Evolutionary conservation across 2,329 filamentous ascomycete genomes (phyloP).

Genomic region (Arachnomyces sp.): DNA sequence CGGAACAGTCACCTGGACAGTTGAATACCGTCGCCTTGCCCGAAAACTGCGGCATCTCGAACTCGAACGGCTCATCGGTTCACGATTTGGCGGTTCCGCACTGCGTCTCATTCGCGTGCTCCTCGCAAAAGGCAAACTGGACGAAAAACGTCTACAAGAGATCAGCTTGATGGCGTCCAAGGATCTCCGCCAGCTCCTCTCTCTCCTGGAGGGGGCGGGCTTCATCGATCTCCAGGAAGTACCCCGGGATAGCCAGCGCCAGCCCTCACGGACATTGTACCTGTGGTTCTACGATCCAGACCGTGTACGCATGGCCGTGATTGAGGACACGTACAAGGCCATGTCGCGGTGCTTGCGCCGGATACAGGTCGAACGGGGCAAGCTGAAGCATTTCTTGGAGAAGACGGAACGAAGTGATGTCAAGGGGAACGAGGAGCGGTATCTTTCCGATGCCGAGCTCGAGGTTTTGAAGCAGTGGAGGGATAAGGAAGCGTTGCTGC

Average conservation of each 20-base stretch:
- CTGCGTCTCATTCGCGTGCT: conserved; percentile 80
- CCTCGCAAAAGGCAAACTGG: conserved; percentile 79
- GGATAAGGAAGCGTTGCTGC: conserved; percentile 58
- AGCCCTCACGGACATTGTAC: conserved; percentile 76
- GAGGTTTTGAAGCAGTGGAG: conserved; percentile 57
- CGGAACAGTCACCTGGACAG: conserved; percentile 66
- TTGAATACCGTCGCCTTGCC: conserved; percentile 70
- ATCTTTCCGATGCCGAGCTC: conserved; percentile 66
- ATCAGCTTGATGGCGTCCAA: conserved; percentile 76
- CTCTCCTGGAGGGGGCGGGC: conserved; percentile 75
- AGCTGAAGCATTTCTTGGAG: conserved; percentile 62
- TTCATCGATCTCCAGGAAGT: conserved; percentile 91
- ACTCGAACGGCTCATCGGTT: conserved; percentile 71
- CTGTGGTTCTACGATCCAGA: conserved; percentile 85
- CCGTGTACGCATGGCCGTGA: conserved; percentile 58
- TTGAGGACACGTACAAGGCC: conserved; percentile 79
- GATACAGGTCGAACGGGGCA: conserved; percentile 64
- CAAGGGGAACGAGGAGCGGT: conserved; percentile 71
- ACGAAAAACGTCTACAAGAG: conserved; percentile 79
- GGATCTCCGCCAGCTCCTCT: conserved; percentile 76
- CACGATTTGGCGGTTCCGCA: conserved; percentile 66
- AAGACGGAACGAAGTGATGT: conserved; percentile 83
- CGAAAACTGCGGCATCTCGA: conserved; percentile 65
- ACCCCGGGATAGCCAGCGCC: conserved; percentile 73
- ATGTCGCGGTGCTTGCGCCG: conserved; percentile 82